A percentile compares a stretch with the other conserved stretches of the same genome.
These are phyloP conservation scores for Malassezia caprae DNA, from an alignment of 1,284 basidiomycete genomes.

Conservation along the genomic window DNA sequence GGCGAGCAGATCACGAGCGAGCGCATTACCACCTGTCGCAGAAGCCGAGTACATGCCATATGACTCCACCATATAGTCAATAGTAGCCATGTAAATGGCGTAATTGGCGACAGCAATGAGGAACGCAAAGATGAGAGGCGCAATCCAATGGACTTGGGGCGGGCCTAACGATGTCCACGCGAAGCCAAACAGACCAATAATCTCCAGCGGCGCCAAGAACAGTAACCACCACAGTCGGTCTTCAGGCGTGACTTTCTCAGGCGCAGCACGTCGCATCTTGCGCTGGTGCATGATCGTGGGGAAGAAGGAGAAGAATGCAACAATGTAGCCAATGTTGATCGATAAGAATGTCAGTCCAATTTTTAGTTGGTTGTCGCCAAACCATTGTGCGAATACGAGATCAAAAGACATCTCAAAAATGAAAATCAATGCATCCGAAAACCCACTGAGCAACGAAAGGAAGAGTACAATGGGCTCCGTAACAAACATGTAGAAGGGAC, in stretches of 20 bases:
- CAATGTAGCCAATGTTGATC: constrained; percentile 50
- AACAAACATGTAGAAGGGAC: constrained; percentile 49
- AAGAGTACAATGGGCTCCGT: constrained; percentile 51
- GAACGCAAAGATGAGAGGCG: constrained; percentile 49
- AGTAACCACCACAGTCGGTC: constrained; percentile 49
- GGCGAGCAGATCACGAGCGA: constrained; percentile 48
- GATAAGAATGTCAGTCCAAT: constrained; percentile 49
- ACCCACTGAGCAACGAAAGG: constrained; percentile 50
- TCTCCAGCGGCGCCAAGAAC: constrained; percentile 48
- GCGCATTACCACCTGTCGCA: constrained; percentile 47
- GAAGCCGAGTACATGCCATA: constrained; percentile 51
- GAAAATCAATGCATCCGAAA: constrained; percentile 50
- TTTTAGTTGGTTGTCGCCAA: constrained; percentile 47
- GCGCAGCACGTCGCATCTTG: constrained; percentile 29
- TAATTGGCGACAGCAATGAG: constrained; percentile 50
- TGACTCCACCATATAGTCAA: constrained; percentile 50
- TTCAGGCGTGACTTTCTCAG: constrained; percentile 44
- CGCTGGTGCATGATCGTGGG: constrained; percentile 43
- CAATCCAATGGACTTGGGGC: constrained; percentile 49
- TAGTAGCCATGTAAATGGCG: constrained; percentile 44
- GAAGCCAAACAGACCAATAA: constrained; percentile 50
- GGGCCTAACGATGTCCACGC: constrained; percentile 51
- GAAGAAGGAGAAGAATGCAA: constrained; percentile 49
- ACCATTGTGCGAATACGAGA: constrained; percentile 49
- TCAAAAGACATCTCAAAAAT: constrained; percentile 50